These are phyloP conservation scores for Dendrostoma leiphaemia DNA, from an alignment of 2,329 filamentous ascomycete species.

Conservation along the genomic window DNA sequence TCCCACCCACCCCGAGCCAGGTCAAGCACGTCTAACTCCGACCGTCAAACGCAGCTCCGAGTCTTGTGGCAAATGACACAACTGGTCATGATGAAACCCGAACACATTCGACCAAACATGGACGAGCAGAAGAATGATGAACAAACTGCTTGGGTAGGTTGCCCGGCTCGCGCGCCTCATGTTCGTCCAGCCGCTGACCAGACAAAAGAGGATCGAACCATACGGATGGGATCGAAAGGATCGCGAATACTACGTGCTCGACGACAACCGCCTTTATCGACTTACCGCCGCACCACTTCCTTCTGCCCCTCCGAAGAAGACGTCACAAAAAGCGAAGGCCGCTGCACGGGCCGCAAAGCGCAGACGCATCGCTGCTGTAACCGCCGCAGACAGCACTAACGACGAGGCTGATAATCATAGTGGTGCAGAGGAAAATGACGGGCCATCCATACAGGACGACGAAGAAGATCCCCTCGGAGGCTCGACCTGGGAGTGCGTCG, in stretches of 20 bases:
- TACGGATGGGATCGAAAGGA: conserved; percentile 88
- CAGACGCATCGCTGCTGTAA: conserved; percentile 54
- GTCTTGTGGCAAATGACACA: conserved; percentile 86
- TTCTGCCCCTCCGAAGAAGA: conserved; percentile 56
- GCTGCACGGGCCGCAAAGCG: conserved; percentile 70
- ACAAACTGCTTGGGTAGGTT: conserved; percentile 77
- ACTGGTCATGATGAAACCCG: conserved; percentile 85
- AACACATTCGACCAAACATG: conserved; percentile 84
- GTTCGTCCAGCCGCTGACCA: conserved; percentile 24
- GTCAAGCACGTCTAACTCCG: background rate
- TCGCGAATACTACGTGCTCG: conserved; percentile 83
- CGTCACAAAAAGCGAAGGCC: conserved; percentile 63
- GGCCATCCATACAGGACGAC: conserved; percentile 5
- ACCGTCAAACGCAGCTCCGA: conserved; percentile 51
- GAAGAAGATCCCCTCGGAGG: conserved; percentile 63
- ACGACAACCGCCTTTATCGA: conserved; percentile 91
- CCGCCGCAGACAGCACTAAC: conserved; percentile 17
- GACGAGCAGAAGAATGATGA: conserved; percentile 77
- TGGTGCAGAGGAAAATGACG: conserved; percentile 30
- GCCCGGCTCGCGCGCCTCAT: conserved; percentile 35
- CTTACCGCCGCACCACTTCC: conserved; percentile 71
- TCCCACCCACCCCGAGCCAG: background rate
- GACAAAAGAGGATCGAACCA: conserved; percentile 66
- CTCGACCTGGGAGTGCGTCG: conserved; percentile 88
- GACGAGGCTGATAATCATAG: conserved; percentile 35